Conservation (phyloP, 305 asterid species). For the Galium porrigens region DNA sequence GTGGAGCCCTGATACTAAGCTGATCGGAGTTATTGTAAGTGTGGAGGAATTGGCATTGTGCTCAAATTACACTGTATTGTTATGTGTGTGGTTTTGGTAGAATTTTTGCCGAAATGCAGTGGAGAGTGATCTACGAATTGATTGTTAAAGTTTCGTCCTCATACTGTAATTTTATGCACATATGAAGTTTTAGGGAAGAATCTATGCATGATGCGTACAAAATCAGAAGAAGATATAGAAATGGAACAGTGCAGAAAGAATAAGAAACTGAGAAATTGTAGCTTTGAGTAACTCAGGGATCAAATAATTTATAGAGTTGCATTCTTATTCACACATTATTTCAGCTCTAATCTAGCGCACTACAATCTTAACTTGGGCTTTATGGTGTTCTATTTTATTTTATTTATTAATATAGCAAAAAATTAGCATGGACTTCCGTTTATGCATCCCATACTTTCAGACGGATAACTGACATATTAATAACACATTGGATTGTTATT, state of each 20-base stretch:
- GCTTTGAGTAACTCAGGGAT: not conserved
- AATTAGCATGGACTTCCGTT: not conserved
- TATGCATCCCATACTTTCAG: not conserved
- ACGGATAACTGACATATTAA: not conserved
- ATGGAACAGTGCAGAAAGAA: not conserved
- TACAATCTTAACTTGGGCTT: not conserved
- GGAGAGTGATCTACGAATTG: not conserved
- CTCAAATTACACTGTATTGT: conserved; percentile 9
- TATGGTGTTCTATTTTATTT: not conserved
- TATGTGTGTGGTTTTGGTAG: not conserved
- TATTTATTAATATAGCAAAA: not conserved
- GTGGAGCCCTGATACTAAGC: conserved; percentile 89
- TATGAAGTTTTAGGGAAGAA: not conserved
- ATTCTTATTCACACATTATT: not conserved
- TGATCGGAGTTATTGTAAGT: conserved; percentile 80
- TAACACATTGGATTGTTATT: conserved; percentile 8
- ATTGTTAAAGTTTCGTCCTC: not conserved
- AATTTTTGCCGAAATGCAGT: not conserved
- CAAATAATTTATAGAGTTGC: not conserved
- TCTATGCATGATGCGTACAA: no score
- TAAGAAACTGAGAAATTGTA: not conserved
- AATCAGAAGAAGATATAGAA: not conserved
- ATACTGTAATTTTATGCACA: not conserved
- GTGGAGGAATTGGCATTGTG: conserved; percentile 14
- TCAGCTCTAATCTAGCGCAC: not conserved